Conservation (phyloP, 2,329 filamentous ascomycete genomes). For the Iodosphaeria phyllophila region DNA sequence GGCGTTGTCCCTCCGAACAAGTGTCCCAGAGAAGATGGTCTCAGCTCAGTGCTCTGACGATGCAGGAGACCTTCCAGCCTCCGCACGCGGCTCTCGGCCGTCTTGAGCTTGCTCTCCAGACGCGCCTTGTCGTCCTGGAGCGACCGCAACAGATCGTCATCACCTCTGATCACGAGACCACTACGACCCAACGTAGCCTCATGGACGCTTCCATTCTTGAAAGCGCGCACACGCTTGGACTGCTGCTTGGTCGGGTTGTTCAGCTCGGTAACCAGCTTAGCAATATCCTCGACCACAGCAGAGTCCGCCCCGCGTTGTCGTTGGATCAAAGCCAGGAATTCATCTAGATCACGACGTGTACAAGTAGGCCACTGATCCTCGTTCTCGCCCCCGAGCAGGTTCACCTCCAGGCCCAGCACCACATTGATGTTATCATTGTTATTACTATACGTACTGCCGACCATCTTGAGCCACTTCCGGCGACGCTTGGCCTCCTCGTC, state of each 20-base stretch:
- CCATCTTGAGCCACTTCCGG: slow-evolving; percentile 76
- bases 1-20: slow-evolving; percentile 35
- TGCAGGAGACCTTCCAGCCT: slow-evolving; percentile 86
- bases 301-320: slow-evolving; percentile 46
- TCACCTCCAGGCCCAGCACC: slow-evolving; percentile 70
- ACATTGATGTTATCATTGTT: slow-evolving; percentile 44
- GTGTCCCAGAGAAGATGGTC: slow-evolving; percentile 32
- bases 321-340: slow-evolving; percentile 50
- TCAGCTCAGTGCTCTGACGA: slow-evolving; percentile 47
- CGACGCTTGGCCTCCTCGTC: slow-evolving; percentile 83
- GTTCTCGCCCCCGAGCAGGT: slow-evolving; percentile 62
- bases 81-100: slow-evolving; percentile 76
- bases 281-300: slow-evolving; percentile 50
- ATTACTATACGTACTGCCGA: slow-evolving; percentile 56
- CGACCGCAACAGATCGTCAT: slow-evolving; percentile 60
- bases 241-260: slow-evolving; percentile 73
- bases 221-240: slow-evolving; percentile 71
- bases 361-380: slow-evolving; percentile 67
- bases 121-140: slow-evolving; percentile 71
- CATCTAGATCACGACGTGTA: slow-evolving; percentile 55
- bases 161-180: slow-evolving; percentile 68
- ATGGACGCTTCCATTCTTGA: slow-evolving; percentile 91
- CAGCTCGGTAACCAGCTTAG: slow-evolving; percentile 61
- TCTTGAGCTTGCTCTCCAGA: slow-evolving; percentile 55
- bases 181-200: slow-evolving; percentile 78